Conservation (phyloP, 805 yeast species). For the Candida oleophila region DNA sequence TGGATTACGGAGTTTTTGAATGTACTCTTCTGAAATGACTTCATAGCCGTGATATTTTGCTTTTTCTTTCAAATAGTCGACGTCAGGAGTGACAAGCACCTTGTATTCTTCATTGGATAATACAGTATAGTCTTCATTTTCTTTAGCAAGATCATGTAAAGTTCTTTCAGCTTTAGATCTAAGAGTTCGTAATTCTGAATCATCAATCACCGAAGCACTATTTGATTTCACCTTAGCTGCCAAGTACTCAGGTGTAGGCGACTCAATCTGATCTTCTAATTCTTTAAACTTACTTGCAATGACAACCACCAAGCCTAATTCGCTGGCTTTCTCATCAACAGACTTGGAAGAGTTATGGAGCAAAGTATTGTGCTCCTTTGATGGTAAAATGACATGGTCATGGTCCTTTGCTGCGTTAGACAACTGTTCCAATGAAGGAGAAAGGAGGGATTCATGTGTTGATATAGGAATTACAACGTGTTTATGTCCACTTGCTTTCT, state of each 20-base stretch:
- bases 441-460: background rate
- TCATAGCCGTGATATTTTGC: conserved; percentile 5
- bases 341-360: background rate
- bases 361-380: background rate
- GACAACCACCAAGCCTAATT: conserved; percentile 10
- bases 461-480: conserved; percentile 10
- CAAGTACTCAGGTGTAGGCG: conserved; percentile 22
- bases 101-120: conserved; percentile 4
- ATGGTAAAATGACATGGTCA: conserved; percentile 4
- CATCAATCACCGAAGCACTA: background rate
- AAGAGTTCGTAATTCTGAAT: background rate
- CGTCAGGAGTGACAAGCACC: conserved; percentile 16
- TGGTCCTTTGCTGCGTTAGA: conserved; percentile 6
- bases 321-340: background rate
- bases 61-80: conserved; percentile 13
- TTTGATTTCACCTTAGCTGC: conserved; percentile 18
- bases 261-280: conserved; percentile 8
- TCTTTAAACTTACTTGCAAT: conserved; percentile 10
- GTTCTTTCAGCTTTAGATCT: background rate
- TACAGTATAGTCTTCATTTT: background rate
- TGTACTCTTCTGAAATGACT: background rate
- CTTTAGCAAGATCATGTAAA: conserved; percentile 1
- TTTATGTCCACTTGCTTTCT: conserved; percentile 13
- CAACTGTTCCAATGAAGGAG: conserved; percentile 10
- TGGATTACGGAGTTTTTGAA: background rate